A percentile compares a stretch with the other conserved stretches of the same genome.
phyloP scores from a whole-genome alignment of 805 yeast species.

The Spathaspora girioi region DNA sequence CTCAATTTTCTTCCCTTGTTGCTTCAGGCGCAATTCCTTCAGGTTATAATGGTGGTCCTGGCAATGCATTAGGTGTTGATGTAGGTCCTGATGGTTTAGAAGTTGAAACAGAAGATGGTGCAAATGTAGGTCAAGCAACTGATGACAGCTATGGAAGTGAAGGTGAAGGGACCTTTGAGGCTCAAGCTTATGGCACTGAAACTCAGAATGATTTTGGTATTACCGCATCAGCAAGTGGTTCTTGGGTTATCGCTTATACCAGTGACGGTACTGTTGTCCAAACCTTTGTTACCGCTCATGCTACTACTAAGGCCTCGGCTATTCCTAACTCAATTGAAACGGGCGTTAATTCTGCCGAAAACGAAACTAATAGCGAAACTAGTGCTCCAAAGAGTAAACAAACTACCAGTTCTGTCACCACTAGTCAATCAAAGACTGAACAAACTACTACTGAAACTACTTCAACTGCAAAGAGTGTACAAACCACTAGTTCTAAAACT shows the following conservation, averaged over 20 bases:
- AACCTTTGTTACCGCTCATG: background rate
- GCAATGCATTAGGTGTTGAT: background rate
- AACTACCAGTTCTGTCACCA: background rate
- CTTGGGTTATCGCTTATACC: background rate
- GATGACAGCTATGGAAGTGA: background rate
- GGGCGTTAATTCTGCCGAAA: background rate
- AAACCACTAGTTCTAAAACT: background rate
- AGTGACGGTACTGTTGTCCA: background rate
- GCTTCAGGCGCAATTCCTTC: background rate
- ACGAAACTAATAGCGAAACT: background rate
- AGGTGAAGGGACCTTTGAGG: too few relatives aligned
- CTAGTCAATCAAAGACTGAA: background rate
- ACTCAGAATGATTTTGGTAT: background rate
- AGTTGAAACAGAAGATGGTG: background rate
- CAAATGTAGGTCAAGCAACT: background rate
- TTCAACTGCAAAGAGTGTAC: background rate
- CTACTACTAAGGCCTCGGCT: background rate
- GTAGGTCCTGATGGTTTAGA: background rate
- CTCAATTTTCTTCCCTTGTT: background rate
- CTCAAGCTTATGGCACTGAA: background rate
- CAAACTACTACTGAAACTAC: background rate
- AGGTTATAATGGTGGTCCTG: background rate
- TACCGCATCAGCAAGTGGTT: background rate
- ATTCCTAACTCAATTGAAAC: background rate
- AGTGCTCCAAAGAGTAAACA: background rate